Evolutionary conservation across 768 basidiomycete species (phyloP).

Genomic region (Termitomyces sp.): DNA sequence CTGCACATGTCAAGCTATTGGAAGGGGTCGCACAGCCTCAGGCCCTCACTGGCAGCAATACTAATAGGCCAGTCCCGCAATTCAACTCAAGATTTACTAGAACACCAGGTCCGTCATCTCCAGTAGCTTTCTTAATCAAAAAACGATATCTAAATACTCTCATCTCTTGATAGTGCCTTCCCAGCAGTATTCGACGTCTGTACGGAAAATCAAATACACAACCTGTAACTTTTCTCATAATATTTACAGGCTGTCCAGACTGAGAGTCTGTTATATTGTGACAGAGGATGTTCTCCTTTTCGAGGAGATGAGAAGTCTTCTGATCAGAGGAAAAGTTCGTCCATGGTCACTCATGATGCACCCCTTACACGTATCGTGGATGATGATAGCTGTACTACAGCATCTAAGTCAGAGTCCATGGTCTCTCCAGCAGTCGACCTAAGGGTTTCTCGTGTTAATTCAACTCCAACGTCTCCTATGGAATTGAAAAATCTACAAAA

Average conservation of each 20-base stretch:
- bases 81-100: background rate
- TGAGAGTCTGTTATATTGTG: background rate
- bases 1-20: background rate
- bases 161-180: background rate
- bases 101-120: background rate
- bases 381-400: background rate
- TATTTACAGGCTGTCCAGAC: background rate
- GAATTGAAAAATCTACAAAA: background rate
- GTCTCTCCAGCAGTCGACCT: background rate
- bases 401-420: background rate
- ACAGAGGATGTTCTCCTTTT: background rate
- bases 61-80: background rate
- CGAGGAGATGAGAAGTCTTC: background rate
- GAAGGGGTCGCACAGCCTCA: background rate
- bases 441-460: background rate
- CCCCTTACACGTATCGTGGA: no score
- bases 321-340: background rate
- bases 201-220: background rate
- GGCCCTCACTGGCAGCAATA: no score
- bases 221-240: background rate
- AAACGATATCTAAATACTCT: background rate
- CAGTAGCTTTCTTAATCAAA: background rate
- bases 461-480: background rate
- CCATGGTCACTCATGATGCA: no score
- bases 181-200: background rate